Evolutionary conservation across 148 eudicot species (phyloP), one percentile per base, ranked within the genome.

Genomic region (Chenopodium berlandieri): DNA sequence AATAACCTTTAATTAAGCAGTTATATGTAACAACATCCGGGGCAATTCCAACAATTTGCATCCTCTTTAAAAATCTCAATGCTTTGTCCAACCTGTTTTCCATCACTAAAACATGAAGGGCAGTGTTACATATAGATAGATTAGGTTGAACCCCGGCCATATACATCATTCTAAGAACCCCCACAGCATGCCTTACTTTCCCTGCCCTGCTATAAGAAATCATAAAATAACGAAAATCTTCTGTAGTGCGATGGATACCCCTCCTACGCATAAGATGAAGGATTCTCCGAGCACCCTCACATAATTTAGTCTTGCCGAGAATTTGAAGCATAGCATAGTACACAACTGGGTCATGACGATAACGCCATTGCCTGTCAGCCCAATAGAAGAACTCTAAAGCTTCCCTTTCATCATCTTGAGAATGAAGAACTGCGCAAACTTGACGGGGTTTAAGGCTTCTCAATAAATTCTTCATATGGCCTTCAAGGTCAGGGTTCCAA

Each of bases 341-440:
- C 27, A 84, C 83, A 58, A 80, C 40, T 0, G 65, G 76, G 25
- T 75, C 76, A 75, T 84, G 86, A 7, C 83, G 80, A 75, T 84
- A 84, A 40, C 86, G 83, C 86, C 86, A 84, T 62, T 84, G 86
- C 77, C 86, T 76, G 40, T 75, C 80, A 80, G 86, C 86, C 86
- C 86, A 84, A 54, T 75, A 84, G 20, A 84, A 84, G 80, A 84
- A 75, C 83, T 79, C 80, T 17, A 84, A 76, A 14, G 86, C 86
- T 13, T 80, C 77, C 70, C 86, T 54, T 75, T 80, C 83, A 76
- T 84, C 86, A 44, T 22, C 77, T 32, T 56, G 80, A n/a, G 47
- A 84, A 76, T 84, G 86, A 69, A 84, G 46, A 68, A 84, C 86
- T 23, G 86, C 86, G 7, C 86, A 84, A 11, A 84, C 77, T 79